phyloP scores from a whole-genome alignment of 257 asterid species.

The Anisodus tanguticus region DNA sequence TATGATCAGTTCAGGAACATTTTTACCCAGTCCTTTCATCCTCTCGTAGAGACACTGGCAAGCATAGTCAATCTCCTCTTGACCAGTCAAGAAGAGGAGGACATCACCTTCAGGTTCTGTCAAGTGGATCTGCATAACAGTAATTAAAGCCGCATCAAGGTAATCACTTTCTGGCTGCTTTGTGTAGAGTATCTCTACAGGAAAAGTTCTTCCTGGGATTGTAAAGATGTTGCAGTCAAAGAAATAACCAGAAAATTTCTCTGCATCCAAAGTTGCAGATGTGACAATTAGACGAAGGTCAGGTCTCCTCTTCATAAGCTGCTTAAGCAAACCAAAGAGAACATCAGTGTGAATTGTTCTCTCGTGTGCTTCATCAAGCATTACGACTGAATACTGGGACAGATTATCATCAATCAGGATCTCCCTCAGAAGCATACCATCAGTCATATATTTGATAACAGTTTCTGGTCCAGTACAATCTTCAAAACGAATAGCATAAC shows the following conservation, averaged over 20 bases:
- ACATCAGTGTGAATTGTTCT: constrained; percentile 90
- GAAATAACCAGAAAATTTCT: constrained; percentile 90
- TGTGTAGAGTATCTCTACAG: constrained; percentile 87
- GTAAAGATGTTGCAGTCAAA: constrained; percentile 94
- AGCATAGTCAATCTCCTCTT: constrained; percentile 96
- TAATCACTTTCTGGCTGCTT: constrained; percentile 98
- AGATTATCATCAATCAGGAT: constrained; percentile 79
- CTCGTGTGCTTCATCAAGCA: constrained; percentile 98
- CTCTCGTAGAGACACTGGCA: constrained; percentile 94
- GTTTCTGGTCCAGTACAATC: constrained; percentile 98
- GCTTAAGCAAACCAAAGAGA: constrained; percentile 78
- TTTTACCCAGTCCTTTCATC: constrained; percentile 85
- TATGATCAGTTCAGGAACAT: constrained; percentile 87
- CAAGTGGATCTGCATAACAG: constrained; percentile 91
- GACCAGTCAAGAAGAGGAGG: constrained; percentile 92
- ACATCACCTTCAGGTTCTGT: constrained; percentile 98
- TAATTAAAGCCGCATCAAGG: constrained; percentile 83
- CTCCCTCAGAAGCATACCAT: constrained; percentile 97
- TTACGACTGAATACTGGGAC: constrained; percentile 85
- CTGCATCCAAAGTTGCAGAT: constrained; percentile 94
- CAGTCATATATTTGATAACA: constrained; percentile 94
- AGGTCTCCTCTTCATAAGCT: constrained; percentile 74
- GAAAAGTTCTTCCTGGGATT: constrained; percentile 93
- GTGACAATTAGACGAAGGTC: constrained; percentile 94
- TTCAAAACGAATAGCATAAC: constrained; percentile 91